Conservation (phyloP, 805 yeast species). For the Kurtzmaniella cleridarum region DNA sequence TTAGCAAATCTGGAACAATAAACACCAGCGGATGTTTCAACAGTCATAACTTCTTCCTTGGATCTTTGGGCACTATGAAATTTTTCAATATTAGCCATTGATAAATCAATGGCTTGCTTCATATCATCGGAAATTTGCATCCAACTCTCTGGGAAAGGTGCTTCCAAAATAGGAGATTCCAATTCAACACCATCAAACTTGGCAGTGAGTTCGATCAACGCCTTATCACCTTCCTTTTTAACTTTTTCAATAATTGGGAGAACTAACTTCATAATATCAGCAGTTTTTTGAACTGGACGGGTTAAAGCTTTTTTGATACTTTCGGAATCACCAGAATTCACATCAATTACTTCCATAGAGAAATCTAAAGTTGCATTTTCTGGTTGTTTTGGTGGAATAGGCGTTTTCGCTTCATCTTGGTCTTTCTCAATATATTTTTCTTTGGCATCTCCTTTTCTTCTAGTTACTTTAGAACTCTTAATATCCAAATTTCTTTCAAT, state of each 20-base stretch:
- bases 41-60: conserved; percentile 58
- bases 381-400: conserved; percentile 11
- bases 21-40: conserved; percentile 94
- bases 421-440: conserved; percentile 53
- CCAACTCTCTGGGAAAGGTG: conserved; percentile 80
- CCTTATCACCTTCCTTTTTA: conserved; percentile 73
- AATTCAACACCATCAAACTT: conserved; percentile 85
- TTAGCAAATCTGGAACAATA: conserved; percentile 90
- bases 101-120: conserved; percentile 81
- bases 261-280: conserved; percentile 89
- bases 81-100: conserved; percentile 80
- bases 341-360: conserved; percentile 46
- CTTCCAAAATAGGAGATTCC: conserved; percentile 65
- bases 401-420: conserved; percentile 11
- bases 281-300: conserved; percentile 94
- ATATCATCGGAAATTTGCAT: conserved; percentile 72
- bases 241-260: conserved; percentile 84
- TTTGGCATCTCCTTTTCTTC: conserved; percentile 96
- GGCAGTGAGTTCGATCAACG: conserved; percentile 81
- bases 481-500: conserved; percentile 79
- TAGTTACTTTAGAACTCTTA: conserved; percentile 79
- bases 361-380: conserved; percentile 27
- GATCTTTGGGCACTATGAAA: conserved; percentile 94
- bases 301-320: conserved; percentile 58
- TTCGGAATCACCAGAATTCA: conserved; percentile 31